A percentile compares a stretch with the other conserved stretches of the same genome.
Conservation (phyloP, 352 stramenopile species). For the Phytophthora capsici region DNA sequence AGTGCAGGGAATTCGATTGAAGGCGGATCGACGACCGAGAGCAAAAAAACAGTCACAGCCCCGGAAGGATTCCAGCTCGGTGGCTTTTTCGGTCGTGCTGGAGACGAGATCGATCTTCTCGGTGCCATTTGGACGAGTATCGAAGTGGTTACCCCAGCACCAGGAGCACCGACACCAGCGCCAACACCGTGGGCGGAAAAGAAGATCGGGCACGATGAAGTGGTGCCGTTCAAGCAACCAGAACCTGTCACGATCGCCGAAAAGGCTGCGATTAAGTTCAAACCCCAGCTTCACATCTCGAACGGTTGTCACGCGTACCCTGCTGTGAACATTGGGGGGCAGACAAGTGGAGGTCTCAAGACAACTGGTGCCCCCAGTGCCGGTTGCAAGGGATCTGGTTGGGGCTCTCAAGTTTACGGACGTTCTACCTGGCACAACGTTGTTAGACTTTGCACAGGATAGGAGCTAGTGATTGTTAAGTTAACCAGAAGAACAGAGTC, state of each 20-base stretch:
- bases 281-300: constrained; percentile 8
- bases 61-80: constrained; percentile 17
- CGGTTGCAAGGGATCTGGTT: constrained; percentile 6
- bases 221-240: constrained; percentile 2
- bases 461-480: too few relatives aligned
- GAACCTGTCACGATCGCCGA: constrained; percentile 5
- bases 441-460: too few relatives aligned
- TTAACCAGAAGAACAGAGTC: too few relatives aligned
- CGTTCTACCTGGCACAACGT: constrained; percentile 4
- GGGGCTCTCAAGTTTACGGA: constrained; percentile 13
- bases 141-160: neutral
- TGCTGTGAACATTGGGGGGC: constrained; percentile 2
- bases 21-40: constrained; percentile 12
- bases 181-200: constrained; percentile 14
- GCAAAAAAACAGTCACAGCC: constrained; percentile 2
- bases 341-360: constrained; percentile 4
- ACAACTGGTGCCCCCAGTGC: neutral
- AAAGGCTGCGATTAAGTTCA: constrained; percentile 9
- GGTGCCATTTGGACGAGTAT: constrained; percentile 23
- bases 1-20: constrained; percentile 14
- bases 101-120: constrained; percentile 16
- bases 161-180: neutral
- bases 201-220: constrained; percentile 4
- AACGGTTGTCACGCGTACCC: constrained; percentile 12
- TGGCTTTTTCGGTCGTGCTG: constrained; percentile 13